Evolutionary conservation across 331 rosid species (phyloP).

Genomic region (Ulmus americana): DNA sequence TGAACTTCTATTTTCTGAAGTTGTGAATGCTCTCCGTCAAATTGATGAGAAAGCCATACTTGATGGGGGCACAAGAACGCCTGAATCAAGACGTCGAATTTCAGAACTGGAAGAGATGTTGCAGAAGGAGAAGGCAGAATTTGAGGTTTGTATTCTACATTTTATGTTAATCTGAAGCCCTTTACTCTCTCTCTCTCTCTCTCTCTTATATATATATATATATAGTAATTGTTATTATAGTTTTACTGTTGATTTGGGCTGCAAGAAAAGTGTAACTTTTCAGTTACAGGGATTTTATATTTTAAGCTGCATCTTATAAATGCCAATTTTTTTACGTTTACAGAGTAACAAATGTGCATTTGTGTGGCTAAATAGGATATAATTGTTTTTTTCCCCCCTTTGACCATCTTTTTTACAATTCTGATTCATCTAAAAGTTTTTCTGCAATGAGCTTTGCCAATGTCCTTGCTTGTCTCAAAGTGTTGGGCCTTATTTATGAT

Average conservation of each 20-base stretch:
- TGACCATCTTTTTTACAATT: neutral
- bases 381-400: too few relatives aligned
- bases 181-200: too few relatives aligned
- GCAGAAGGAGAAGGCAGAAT: slow-evolving; percentile 77
- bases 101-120: slow-evolving; percentile 66
- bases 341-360: neutral
- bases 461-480: slow-evolving; percentile 1
- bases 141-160: slow-evolving; percentile 58
- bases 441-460: neutral
- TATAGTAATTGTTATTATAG: too few relatives aligned
- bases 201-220: too few relatives aligned
- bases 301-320: neutral
- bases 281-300: slow-evolving; percentile 2
- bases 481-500: neutral
- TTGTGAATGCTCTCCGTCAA: slow-evolving; percentile 72
- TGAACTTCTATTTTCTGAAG: slow-evolving; percentile 85
- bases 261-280: neutral
- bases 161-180: neutral
- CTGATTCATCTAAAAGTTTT: neutral
- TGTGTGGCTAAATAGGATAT: neutral
- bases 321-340: neutral
- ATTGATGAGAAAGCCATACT: slow-evolving; percentile 48
- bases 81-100: slow-evolving; percentile 61
- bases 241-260: too few relatives aligned
- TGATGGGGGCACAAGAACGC: slow-evolving; percentile 34